phyloP scores from a whole-genome alignment of 371 early-diverging fungal genomes.

The Batkoa obscura region DNA sequence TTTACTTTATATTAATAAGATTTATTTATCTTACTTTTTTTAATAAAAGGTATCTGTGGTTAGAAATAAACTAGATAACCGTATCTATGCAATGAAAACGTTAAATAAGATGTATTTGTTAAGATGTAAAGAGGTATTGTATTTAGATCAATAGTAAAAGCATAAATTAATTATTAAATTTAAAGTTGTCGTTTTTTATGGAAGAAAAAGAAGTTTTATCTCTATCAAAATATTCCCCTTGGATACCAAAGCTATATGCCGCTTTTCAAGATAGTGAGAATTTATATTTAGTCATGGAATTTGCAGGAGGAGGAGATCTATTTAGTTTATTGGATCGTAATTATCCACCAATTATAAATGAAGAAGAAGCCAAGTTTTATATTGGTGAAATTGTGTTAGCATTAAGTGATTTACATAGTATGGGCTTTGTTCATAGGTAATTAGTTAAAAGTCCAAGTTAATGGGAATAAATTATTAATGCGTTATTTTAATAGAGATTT shows the following conservation, averaged over 20 bases:
- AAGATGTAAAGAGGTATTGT: conserved; percentile 50
- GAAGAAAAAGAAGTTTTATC: conserved; percentile 75
- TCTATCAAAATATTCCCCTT: conserved; percentile 28
- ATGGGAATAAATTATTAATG: background rate
- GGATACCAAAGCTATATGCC: conserved; percentile 65
- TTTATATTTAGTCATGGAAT: conserved; percentile 93
- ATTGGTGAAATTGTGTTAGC: conserved; percentile 88
- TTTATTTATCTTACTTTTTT: background rate
- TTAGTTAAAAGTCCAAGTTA: background rate
- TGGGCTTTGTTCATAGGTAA: conserved; percentile 85
- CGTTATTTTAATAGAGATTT: conserved; percentile 6
- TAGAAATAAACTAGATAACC: conserved; percentile 35
- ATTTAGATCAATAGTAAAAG: background rate
- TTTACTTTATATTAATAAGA: background rate
- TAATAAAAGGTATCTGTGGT: conserved; percentile 46
- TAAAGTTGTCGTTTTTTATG: conserved; percentile 65
- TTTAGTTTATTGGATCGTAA: conserved; percentile 68
- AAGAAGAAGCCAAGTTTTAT: conserved; percentile 85
- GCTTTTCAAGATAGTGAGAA: conserved; percentile 82
- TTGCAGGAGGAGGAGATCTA: conserved; percentile 86
- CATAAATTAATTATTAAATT: background rate
- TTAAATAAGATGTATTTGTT: conserved; percentile 72
- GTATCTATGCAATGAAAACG: conserved; percentile 90
- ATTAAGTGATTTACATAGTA: conserved; percentile 71
- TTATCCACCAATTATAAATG: conserved; percentile 38